Percentiles rank a stretch among this genome's conserved stretches.
These are phyloP conservation scores for Myxozyma neotropica DNA, from an alignment of 805 yeast genomes.

Conservation along the genomic window DNA sequence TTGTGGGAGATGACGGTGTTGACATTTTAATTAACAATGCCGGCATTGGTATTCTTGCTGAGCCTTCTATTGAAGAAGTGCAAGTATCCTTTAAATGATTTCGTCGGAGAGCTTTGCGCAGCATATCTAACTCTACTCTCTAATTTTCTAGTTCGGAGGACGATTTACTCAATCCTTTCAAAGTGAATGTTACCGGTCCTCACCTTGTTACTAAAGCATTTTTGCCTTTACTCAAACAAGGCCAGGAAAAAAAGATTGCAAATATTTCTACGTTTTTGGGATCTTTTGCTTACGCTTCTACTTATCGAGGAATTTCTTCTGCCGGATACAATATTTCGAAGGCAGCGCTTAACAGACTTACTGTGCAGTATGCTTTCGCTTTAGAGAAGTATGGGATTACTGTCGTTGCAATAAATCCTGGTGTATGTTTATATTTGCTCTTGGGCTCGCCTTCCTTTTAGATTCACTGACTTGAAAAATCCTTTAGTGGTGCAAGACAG, in stretches of 20 bases:
- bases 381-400: neutral
- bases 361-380: neutral
- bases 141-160: no score
- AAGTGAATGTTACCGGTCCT: neutral
- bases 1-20: neutral
- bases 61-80: neutral
- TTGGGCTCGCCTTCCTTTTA: neutral
- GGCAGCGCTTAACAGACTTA: neutral
- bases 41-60: neutral
- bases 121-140: no score
- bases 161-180: neutral
- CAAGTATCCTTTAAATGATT: no score
- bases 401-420: neutral
- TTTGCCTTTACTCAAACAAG: neutral
- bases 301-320: neutral
- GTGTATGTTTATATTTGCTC: no score
- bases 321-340: neutral
- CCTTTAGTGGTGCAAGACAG: neutral
- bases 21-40: neutral
- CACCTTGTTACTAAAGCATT: neutral
- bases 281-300: neutral
- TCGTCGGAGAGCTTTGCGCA: no score
- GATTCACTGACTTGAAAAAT: neutral
- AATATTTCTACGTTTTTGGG: neutral
- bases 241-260: neutral